Conservation (phyloP, 1,284 basidiomycete genomes). For the Mycena citricolor region DNA sequence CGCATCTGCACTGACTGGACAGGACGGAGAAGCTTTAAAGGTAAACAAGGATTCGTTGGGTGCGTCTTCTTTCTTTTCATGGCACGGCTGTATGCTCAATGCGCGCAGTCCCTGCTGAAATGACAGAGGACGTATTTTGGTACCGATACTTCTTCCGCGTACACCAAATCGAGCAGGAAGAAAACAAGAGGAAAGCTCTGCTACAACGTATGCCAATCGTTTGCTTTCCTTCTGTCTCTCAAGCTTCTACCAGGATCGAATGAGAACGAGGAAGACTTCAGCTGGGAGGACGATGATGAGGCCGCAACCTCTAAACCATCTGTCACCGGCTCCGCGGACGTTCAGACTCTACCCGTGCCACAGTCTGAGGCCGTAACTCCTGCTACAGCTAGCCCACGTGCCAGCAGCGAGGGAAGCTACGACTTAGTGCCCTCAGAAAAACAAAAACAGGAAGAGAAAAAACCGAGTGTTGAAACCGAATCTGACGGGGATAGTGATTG, state of each 20-base stretch:
- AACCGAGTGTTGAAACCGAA: slow-evolving; percentile 30
- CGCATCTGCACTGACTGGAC: slow-evolving; percentile 48
- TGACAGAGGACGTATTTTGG: slow-evolving; percentile 82
- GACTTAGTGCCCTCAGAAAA: slow-evolving; percentile 68
- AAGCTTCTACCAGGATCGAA: slow-evolving; percentile 17
- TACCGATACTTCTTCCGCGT: slow-evolving; percentile 89
- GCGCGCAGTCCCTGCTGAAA: slow-evolving; percentile 63
- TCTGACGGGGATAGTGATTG: slow-evolving; percentile 64
- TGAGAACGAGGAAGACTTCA: slow-evolving; percentile 74
- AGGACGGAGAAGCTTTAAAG: slow-evolving; percentile 59
- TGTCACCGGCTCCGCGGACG: slow-evolving; percentile 8
- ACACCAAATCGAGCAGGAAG: slow-evolving; percentile 82
- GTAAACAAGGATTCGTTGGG: slow-evolving; percentile 61
- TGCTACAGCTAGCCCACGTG: slow-evolving; percentile 49
- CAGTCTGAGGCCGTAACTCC: slow-evolving; percentile 25
- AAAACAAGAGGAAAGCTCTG: slow-evolving; percentile 78
- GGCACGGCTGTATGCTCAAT: neutral
- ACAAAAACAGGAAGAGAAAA: slow-evolving; percentile 29
- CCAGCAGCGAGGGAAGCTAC: slow-evolving; percentile 70
- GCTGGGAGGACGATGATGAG: slow-evolving; percentile 80
- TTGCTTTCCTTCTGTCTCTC: slow-evolving; percentile 11
- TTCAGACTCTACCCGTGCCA: slow-evolving; percentile 17
- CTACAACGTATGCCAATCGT: slow-evolving; percentile 59
- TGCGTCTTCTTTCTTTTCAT: slow-evolving; percentile 35
- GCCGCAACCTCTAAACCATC: slow-evolving; percentile 29